Evolutionary conservation across 75 land plant species (phyloP), one percentile per base, ranked within the genome.

Genomic region (Sequoiadendron giganteum): DNA sequence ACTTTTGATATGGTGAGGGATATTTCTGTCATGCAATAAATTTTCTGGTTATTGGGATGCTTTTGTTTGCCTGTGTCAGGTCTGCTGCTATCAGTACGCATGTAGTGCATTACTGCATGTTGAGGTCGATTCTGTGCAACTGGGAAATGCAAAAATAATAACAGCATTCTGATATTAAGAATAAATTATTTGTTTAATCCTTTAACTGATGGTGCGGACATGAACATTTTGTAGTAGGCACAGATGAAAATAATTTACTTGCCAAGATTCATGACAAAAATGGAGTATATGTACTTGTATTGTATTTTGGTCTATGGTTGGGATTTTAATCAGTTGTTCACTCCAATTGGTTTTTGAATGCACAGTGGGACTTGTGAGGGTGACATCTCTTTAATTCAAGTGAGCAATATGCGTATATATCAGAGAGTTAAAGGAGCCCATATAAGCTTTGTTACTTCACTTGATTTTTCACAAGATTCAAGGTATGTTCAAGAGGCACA

Each of bases 301-400:
- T 82, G 4, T 82, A 25, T 82, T 43, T n/a, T 25, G 40, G 1
- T 79, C 40, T 19, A 19, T 18, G 8, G 40, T 79, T 28, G 49
- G 84, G 49, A n/a, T 28, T 45, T 45, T 43, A 18, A 45, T 82
- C 11, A 82, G 2, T 32, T n/a, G 30, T 79, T 45, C 48, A 82
- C 13, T 82, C 30, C 45, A 43, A 42, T 82, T 43, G n/a, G n/a
- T 28, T 82, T 0, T n/a, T 82, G 84, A 19, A 38, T 38, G 10
- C 88, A 86, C 92, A 97, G 96, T 86, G 99, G 99, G 42, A 96
- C 96, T 54, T 86, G 80, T 36, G 91, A 95, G 82, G 99, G 99
- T 42, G 94, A 95, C 61, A 25, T 96, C 82, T 78, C 88, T n/a
- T 87, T 97, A 42, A 39, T 94, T 19, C 86, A 91, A 81, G 91